Evolutionary conservation across 2,329 filamentous ascomycete genomes (phyloP), one percentile per base, ranked within the genome.

Genomic region (Mollisiaceae sp.): DNA sequence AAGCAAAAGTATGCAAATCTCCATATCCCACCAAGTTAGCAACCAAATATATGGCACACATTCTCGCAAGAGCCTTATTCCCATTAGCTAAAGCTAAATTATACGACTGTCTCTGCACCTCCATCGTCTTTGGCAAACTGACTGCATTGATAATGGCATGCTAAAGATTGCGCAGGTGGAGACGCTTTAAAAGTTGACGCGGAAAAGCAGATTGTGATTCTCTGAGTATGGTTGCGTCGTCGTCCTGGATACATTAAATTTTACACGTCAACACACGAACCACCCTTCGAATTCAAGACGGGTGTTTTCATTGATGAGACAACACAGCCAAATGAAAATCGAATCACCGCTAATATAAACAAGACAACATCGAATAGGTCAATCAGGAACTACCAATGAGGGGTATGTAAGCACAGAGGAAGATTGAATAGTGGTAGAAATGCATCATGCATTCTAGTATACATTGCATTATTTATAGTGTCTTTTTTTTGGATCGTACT

Each of bases 1-100:
- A 62, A 36, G 50, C 60, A 15, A 62, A 38, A 14, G n/a, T 18
- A 39, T 63, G 52, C 18, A 63, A 24, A 22, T 52, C 41, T 8
- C 39, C 58, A 12, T 60, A 60, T 2, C n/a, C n/a, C n/a, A 47
- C 24, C 4, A 50, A n/a, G 8, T 41, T 27, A 22, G 39, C 39
- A n/a, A 50, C 27, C 8, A 3, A 32, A 32, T 32, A 32, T 32
- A 32, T n/a, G n/a, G 6, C 27, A 6, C 27, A 32, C 27, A 32
- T 32, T 32, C 12, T 18, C 9, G 20, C 20, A 11, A 50, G 2
- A 8, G 22, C 12, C 6, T 50, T 24, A n/a, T n/a, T 14, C 24
- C 27, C 3, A 32, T 32, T 3, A 3, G 27, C 27, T 32, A 6
- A 32, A 6, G 27, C 27, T 6, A 3, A 3, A 3, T 32, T 32